phyloP scores from a whole-genome alignment of 805 yeast genomes.

The Candida quercuum region DNA sequence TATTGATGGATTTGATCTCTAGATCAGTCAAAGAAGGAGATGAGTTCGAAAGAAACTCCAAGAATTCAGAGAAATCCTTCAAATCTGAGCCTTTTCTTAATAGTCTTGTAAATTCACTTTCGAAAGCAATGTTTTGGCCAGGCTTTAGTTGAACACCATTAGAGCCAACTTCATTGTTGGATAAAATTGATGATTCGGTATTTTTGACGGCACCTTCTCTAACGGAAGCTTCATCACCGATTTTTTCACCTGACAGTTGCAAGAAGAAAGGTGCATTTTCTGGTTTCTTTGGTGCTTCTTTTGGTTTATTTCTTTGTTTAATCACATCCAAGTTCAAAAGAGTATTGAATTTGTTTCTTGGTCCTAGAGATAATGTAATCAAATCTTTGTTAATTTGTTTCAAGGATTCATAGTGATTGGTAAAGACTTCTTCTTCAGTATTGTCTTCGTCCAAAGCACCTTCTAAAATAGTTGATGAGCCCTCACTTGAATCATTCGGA shows the following conservation, averaged over 20 bases:
- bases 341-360: conserved; percentile 75
- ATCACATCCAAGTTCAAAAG: conserved; percentile 78
- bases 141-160: conserved; percentile 21
- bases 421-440: conserved; percentile 26
- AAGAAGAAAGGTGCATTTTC: conserved; percentile 81
- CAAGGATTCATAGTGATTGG: conserved; percentile 41
- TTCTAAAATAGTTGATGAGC: conserved; percentile 63
- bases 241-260: conserved; percentile 55
- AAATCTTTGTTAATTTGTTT: conserved; percentile 60
- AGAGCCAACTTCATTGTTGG: conserved; percentile 1
- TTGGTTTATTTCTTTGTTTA: conserved; percentile 83
- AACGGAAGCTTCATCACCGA: conserved; percentile 59
- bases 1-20: conserved; percentile 76
- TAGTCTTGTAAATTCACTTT: conserved; percentile 64
- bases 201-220: conserved; percentile 29
- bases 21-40: conserved; percentile 80
- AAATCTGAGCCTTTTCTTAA: conserved; percentile 47
- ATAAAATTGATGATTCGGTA: conserved; percentile 19
- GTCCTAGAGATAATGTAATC: conserved; percentile 69
- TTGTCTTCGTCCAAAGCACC: conserved; percentile 62
- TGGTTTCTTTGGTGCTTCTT: conserved; percentile 81
- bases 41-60: conserved; percentile 47
- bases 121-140: conserved; percentile 43
- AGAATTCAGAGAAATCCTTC: conserved; percentile 42
- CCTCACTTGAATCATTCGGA: conserved; percentile 78